These are phyloP conservation scores for Dictyostelium purpureum DNA, from an alignment of 78 protist species.

Conservation along the genomic window DNA sequence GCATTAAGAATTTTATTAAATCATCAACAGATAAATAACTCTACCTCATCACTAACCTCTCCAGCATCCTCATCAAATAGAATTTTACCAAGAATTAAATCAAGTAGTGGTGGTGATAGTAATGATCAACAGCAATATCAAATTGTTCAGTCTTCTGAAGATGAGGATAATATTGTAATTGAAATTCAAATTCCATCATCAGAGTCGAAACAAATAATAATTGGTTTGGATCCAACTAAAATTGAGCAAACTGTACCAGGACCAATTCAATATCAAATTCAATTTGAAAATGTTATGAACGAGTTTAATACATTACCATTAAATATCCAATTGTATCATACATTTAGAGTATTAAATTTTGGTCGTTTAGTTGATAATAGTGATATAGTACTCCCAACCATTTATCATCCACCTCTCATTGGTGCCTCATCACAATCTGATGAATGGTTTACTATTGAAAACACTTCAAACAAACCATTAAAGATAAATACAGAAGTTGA, in stretches of 20 bases:
- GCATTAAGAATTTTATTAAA: slow-evolving; percentile 9
- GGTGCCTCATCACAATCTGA: slow-evolving; percentile 20
- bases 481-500: slow-evolving; percentile 69
- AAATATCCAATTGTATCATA: slow-evolving; percentile 20
- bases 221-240: slow-evolving; percentile 61
- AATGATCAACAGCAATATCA: background rate
- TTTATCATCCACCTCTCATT: slow-evolving; percentile 61
- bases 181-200: slow-evolving; percentile 42
- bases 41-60: background rate
- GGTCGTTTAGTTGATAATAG: slow-evolving; percentile 37
- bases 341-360: slow-evolving; percentile 44
- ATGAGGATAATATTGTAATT: background rate
- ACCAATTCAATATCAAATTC: background rate
- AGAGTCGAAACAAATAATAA: slow-evolving; percentile 25
- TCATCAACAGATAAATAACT: background rate
- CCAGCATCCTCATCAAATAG: slow-evolving; percentile 2
- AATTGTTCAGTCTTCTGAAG: background rate
- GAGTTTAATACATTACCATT: slow-evolving; percentile 13
- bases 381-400: slow-evolving; percentile 47
- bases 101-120: background rate
- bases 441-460: slow-evolving; percentile 82
- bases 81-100: background rate
- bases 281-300: slow-evolving; percentile 63
- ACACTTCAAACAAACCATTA: slow-evolving; percentile 37
- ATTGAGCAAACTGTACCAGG: slow-evolving; percentile 54